These are phyloP conservation scores for Phyllosticta citriasiana DNA, from an alignment of 2,329 filamentous ascomycete species.

Conservation along the genomic window DNA sequence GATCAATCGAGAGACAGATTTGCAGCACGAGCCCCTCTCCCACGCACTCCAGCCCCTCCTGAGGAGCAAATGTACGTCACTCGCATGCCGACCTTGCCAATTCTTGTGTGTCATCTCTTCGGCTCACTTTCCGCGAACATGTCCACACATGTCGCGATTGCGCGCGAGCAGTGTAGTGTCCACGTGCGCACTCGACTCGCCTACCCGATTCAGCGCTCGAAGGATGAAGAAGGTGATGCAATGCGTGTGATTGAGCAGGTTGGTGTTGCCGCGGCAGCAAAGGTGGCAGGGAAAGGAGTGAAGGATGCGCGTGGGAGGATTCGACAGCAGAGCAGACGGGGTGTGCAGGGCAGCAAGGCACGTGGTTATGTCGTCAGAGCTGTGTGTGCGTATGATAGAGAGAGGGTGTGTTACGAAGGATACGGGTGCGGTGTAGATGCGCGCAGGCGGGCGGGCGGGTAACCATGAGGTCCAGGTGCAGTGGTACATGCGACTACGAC, in stretches of 20 bases:
- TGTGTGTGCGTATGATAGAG: background rate
- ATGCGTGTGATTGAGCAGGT: background rate
- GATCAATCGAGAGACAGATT: too few species aligned
- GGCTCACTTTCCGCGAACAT: too few species aligned
- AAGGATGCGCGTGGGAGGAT: background rate
- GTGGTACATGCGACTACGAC: background rate
- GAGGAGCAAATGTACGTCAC: too few species aligned
- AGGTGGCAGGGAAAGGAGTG: background rate
- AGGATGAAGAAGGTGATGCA: background rate
- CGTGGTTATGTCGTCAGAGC: background rate
- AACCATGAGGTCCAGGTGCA: background rate
- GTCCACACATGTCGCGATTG: background rate
- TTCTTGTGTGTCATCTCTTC: too few species aligned
- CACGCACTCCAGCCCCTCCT: too few species aligned
- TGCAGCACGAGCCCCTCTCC: too few species aligned
- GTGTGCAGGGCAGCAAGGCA: background rate
- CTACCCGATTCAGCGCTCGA: background rate
- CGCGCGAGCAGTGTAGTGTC: background rate
- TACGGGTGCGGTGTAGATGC: background rate
- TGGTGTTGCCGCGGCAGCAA: background rate
- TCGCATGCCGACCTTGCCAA: too few species aligned
- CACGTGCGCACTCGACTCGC: background rate
- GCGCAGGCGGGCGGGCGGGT: background rate
- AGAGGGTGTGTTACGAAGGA: background rate
- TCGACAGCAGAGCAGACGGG: background rate